Base-by-base conservation (phyloP, 179 eudicot species). In the Sideroxylon spinosum region DNA sequence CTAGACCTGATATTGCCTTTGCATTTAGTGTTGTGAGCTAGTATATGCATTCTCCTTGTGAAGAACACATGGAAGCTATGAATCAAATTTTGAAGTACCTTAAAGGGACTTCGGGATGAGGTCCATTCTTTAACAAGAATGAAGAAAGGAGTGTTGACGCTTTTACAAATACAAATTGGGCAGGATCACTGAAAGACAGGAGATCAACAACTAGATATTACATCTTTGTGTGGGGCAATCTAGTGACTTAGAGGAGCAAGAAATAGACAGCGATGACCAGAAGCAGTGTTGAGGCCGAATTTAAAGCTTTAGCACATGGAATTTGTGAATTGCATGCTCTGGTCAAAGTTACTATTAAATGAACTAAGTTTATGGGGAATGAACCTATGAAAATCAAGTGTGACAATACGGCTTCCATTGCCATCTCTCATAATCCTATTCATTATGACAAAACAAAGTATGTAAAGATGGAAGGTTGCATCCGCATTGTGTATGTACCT, bases 1-100 rank as follows among this genome's bases (percentile, higher is more conserved):
- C 71, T 67, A 32, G 49, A 66, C 70, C 49, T 29, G 23, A 28
- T 66, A 19, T 66, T 65, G 20, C 68, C 26, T 65, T 25, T 65
- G 68, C 17, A 9, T 48, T 32, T 44, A 23, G 67, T 62, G 64
- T n/a, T 23, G 9, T 60, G 25, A 19, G 64, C n/a, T n/a, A n/a
- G 37, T 29, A 29, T 29, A 60, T 60, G n/a, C n/a, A n/a, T n/a
- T n/a, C n/a, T n/a, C n/a, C n/a, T n/a, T n/a, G n/a, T n/a, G n/a
- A n/a, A n/a, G n/a, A n/a, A n/a, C n/a, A n/a, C n/a, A n/a, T n/a
- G n/a, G n/a, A n/a, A n/a, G n/a, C n/a, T n/a, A n/a, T n/a, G n/a
- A n/a, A n/a, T n/a, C n/a, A 22, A 28, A 66, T 29, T 19, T 32
- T 66, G 22, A 16, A 48, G n/a, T 37, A 32, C 16, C 29, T 29